Evolutionary conservation across 768 basidiomycete genomes (phyloP), one percentile per base, ranked within the genome.

Genomic region (Grammothele lineata): DNA sequence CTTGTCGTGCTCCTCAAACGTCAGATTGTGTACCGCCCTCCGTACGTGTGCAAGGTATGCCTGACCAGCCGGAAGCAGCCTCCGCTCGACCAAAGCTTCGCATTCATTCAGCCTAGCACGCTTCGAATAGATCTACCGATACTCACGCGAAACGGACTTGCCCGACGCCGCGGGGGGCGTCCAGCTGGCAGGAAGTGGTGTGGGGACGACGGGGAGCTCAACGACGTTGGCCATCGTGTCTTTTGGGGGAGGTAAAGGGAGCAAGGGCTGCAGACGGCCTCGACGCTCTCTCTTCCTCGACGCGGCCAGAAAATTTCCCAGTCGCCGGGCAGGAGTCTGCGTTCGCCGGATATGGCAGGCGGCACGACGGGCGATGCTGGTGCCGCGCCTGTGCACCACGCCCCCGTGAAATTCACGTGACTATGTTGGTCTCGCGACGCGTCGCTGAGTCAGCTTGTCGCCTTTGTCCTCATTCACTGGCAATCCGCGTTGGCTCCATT

Each of bases 11-110:
- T 90, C 81, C 40, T 83, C 83, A 62, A 96, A 94, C 1, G 91
- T 79, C 52, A 89, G 76, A 43, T 83, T 76, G 57, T 93, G 66
- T 14, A 88, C 65, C 2, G 83, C 73, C 36, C 95, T 78, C 43
- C 82, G 82, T 22, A 91, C 82, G 53, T 93, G 83, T 33, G 82
- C 83, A 45, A 93, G 77, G 68, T 88, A 96, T 3, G 92, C 91
- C 19, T 85, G 80, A 23, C 96, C 96, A 24, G 86, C 89, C 21
- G 93, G 88, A 43, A 95, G 78, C 37, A 97, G 68, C 55, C 64
- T 74, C 30, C 77, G 69, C 37, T 70, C 65, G 32, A 70, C 68
- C 27, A 74, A 66, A 18, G 73, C 70, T 64, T 56, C 30, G 25
- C 42, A 19, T 43, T 30, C 37, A 17, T 30, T 53, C 39, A 53